A percentile compares a stretch with the other conserved stretches of the same genome.
Evolutionary conservation across 345 rosid species (phyloP).

Genomic region (Corchorus capsularis): DNA sequence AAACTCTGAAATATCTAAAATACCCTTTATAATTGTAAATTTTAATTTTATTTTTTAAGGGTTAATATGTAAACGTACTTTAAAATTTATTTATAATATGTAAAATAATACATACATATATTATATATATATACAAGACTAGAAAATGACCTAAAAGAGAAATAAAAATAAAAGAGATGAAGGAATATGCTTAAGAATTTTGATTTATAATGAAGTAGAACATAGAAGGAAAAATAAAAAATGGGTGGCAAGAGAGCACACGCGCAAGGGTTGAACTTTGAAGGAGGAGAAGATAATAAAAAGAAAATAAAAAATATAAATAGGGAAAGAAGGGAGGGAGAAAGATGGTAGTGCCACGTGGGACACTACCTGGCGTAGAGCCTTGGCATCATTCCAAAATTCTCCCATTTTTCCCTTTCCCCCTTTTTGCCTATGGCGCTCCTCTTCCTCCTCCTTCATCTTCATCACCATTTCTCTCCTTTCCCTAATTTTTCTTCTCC

Average conservation of each 20-base stretch:
- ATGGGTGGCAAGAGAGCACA: conserved; percentile 12
- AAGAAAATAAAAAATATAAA: neutral
- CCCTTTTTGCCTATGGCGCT: conserved; percentile 17
- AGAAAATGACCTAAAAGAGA: neutral
- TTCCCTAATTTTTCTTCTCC: neutral
- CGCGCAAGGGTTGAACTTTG: conserved; percentile 4
- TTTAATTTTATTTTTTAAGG: too few species aligned
- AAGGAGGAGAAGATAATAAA: neutral
- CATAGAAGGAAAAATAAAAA: neutral
- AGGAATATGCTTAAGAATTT: neutral
- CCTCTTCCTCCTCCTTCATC: conserved; percentile 17
- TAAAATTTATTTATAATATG: too few species aligned
- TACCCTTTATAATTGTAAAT: too few species aligned
- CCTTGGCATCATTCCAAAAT: conserved; percentile 46
- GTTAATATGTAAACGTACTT: too few species aligned
- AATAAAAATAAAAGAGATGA: neutral
- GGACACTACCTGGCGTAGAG: conserved; percentile 56
- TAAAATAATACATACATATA: too few species aligned
- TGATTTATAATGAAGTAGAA: neutral
- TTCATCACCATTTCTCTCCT: conserved; percentile 9
- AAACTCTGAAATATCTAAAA: too few species aligned
- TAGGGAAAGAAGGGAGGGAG: neutral
- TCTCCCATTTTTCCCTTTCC: neutral
- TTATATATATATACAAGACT: too few species aligned
- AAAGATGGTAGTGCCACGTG: conserved; percentile 63